phyloP scores from a whole-genome alignment of 352 stramenopile genomes.

The Globisporangium sylvaticum region DNA sequence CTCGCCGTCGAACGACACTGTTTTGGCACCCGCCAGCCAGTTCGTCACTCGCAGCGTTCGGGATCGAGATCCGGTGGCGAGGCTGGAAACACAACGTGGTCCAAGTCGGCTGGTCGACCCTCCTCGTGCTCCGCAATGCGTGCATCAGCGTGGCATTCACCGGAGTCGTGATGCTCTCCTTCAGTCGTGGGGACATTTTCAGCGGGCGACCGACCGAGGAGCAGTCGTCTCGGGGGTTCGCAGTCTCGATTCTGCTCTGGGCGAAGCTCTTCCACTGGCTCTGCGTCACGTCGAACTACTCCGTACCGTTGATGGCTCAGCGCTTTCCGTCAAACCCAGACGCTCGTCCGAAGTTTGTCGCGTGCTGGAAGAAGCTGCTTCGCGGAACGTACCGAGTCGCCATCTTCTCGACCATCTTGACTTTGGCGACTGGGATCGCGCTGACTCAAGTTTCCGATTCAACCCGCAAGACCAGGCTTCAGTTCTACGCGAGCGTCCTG shows the following conservation, averaged over 20 bases:
- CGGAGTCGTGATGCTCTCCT: neutral
- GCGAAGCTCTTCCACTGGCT: constrained; percentile 9
- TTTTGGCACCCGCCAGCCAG: no score
- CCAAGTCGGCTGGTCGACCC: neutral
- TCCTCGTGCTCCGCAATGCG: constrained; percentile 3
- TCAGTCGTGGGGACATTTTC: constrained; percentile 6
- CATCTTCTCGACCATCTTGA: neutral
- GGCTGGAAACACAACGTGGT: neutral
- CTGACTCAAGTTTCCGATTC: neutral
- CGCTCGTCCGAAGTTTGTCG: neutral
- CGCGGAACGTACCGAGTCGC: neutral
- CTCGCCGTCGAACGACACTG: no score
- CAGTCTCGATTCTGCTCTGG: constrained; percentile 1
- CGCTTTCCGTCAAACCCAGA: neutral
- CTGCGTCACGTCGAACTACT: neutral
- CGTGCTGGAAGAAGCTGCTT: constrained; percentile 12
- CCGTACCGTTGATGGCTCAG: neutral
- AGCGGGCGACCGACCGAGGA: neutral
- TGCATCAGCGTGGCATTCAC: neutral
- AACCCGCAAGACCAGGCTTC: neutral
- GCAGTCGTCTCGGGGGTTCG: neutral
- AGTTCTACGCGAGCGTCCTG: constrained; percentile 3
- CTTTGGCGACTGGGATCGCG: neutral
- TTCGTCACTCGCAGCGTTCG: no score
- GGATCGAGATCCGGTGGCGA: no score